These are phyloP conservation scores for Hyphodiscus hymeniophilus DNA, from an alignment of 495 filamentous ascomycete species.

Conservation along the genomic window DNA sequence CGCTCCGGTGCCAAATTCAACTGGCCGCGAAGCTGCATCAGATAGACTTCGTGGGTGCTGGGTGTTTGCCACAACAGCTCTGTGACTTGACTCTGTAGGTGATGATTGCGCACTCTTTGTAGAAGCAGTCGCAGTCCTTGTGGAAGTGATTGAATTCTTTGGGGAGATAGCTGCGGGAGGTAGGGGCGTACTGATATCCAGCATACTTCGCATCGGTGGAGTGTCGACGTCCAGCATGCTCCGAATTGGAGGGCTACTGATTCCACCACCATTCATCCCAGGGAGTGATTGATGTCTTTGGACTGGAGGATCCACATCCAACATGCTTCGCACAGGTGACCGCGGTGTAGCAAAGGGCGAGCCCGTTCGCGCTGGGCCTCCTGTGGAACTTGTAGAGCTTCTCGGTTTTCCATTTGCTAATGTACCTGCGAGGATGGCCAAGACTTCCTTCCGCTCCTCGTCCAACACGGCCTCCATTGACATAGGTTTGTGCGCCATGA, in stretches of 20 bases:
- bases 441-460: conserved; percentile 63
- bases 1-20: conserved; percentile 31
- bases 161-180: too few species aligned
- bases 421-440: conserved; percentile 50
- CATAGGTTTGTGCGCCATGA: conserved; percentile 25
- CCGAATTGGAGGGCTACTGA: conserved; percentile 40
- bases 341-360: conserved; percentile 42
- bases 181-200: conserved; percentile 37
- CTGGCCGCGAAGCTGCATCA: conserved; percentile 36
- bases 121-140: conserved; percentile 10
- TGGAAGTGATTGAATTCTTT: too few species aligned
- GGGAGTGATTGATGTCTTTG: conserved; percentile 22
- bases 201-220: conserved; percentile 44
- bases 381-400: conserved; percentile 29
- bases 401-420: conserved; percentile 19
- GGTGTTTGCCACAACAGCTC: conserved; percentile 14
- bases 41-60: conserved; percentile 45
- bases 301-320: conserved; percentile 37
- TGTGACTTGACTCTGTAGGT: conserved; percentile 25
- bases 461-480: conserved; percentile 66
- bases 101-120: conserved; percentile 38
- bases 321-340: conserved; percentile 49
- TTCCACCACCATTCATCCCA: conserved; percentile 18
- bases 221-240: conserved; percentile 46
- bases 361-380: conserved; percentile 24